These are phyloP conservation scores for Coemansia sp. DNA, from an alignment of 192 early-diverging fungal species.

Conservation along the genomic window DNA sequence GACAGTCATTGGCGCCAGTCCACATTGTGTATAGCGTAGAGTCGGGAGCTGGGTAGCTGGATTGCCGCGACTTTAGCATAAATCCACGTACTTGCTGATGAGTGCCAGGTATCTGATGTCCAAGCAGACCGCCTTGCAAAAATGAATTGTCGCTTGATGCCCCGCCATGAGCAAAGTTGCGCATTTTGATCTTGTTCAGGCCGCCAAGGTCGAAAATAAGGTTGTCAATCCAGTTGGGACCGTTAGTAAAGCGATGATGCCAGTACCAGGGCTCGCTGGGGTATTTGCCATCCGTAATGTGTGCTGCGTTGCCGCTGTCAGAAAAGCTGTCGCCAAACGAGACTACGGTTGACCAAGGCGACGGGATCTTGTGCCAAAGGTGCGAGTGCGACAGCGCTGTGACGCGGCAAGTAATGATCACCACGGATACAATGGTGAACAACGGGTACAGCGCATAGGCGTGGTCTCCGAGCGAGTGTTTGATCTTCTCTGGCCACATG, in stretches of 20 bases:
- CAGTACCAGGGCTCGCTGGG: constrained; percentile 54
- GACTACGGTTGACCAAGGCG: constrained; percentile 53
- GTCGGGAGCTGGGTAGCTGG: constrained; percentile 35
- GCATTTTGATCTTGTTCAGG: constrained; percentile 50
- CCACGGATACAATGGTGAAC: constrained; percentile 41
- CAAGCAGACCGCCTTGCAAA: constrained; percentile 35
- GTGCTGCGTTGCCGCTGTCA: constrained; percentile 55
- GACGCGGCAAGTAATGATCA: constrained; percentile 49
- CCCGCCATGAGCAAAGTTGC: constrained; percentile 57
- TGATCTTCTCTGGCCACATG: constrained; percentile 49
- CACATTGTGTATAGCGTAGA: constrained; percentile 53
- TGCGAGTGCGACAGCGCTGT: constrained; percentile 24
- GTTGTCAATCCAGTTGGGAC: constrained; percentile 59
- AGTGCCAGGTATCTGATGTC: constrained; percentile 39
- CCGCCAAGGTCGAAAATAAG: constrained; percentile 55
- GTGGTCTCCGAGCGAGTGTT: constrained; percentile 43
- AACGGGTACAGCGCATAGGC: constrained; percentile 50
- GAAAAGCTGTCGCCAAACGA: constrained; percentile 56
- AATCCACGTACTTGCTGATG: constrained; percentile 57
- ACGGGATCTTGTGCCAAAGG: constrained; percentile 33
- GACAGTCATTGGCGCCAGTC: constrained; percentile 53
- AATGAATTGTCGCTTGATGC: constrained; percentile 47
- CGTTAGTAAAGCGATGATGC: constrained; percentile 58
- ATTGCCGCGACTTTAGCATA: constrained; percentile 47
- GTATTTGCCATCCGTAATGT: constrained; percentile 54